Percentiles rank a stretch among this genome's conserved stretches.
phyloP scores from a whole-genome alignment of 2,329 filamentous ascomycete genomes.

The Ophiostoma tasmaniense region DNA sequence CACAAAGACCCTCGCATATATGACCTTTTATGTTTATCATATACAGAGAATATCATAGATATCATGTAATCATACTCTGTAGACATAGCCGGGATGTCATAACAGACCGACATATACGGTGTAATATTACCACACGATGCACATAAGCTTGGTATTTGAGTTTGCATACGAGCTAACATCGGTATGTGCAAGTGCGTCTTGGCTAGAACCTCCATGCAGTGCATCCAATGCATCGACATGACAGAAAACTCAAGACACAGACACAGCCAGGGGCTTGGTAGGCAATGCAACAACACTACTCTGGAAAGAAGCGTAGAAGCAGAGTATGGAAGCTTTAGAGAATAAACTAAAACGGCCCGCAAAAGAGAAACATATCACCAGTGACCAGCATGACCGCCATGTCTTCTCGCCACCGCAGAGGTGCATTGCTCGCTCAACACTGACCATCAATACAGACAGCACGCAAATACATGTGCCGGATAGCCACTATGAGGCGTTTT shows the following conservation, averaged over 20 bases:
- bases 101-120: neutral
- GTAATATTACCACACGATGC: neutral
- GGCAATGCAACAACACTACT: neutral
- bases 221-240: neutral
- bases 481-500: neutral
- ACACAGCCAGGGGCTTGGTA: neutral
- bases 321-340: neutral
- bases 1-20: neutral
- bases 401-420: neutral
- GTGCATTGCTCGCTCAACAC: neutral
- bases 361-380: neutral
- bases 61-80: neutral
- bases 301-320: neutral
- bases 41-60: neutral
- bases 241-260: neutral
- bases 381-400: neutral
- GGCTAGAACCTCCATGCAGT: neutral
- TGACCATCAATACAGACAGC: neutral
- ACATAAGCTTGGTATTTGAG: neutral
- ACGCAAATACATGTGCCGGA: neutral
- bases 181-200: neutral
- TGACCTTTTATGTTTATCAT: too few species aligned
- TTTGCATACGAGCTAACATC: neutral
- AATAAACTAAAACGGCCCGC: neutral
- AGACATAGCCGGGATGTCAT: neutral